phyloP scores from a whole-genome alignment of 1,284 basidiomycete genomes.

The Ganoderma sp. region DNA sequence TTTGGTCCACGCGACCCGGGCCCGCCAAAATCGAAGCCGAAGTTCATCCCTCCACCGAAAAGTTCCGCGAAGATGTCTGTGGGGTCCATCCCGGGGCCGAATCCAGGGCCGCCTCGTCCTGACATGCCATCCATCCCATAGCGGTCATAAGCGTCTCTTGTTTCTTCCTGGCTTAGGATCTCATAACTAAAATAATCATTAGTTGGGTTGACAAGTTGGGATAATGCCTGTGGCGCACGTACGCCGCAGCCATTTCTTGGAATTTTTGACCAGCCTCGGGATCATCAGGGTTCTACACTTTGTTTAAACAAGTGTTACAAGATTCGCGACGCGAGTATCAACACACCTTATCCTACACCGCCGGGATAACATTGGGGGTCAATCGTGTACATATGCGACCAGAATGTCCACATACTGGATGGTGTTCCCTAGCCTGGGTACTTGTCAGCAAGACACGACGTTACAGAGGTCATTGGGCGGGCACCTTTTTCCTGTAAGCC shows the following conservation, averaged over 20 bases:
- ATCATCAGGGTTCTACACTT: slow-evolving; percentile 74
- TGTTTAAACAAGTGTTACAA: background rate
- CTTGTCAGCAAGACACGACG: slow-evolving; percentile 33
- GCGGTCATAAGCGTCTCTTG: slow-evolving; percentile 82
- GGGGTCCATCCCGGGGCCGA: slow-evolving; percentile 60
- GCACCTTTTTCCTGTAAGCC: slow-evolving; percentile 89
- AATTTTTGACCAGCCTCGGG: slow-evolving; percentile 81
- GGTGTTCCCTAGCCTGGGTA: slow-evolving; percentile 83
- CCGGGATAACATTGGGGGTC: slow-evolving; percentile 10
- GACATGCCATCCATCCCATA: slow-evolving; percentile 76
- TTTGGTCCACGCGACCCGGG: slow-evolving; percentile 49
- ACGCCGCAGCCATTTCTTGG: slow-evolving; percentile 89
- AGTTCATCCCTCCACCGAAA: slow-evolving; percentile 60
- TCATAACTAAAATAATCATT: slow-evolving; percentile 69
- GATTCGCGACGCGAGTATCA: no score
- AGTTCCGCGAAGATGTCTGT: slow-evolving; percentile 82
- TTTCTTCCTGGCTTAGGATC: slow-evolving; percentile 79
- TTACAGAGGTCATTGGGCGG: slow-evolving; percentile 20
- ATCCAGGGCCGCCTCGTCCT: slow-evolving; percentile 50
- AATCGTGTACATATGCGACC: slow-evolving; percentile 7
- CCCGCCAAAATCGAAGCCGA: slow-evolving; percentile 61
- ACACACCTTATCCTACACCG: slow-evolving; percentile 66
- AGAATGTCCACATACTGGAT: slow-evolving; percentile 71
- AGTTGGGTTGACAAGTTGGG: slow-evolving; percentile 10
- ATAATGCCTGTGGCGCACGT: slow-evolving; percentile 57